Percentiles rank a stretch among this genome's conserved stretches.
Evolutionary conservation across 2,329 filamentous ascomycete genomes (phyloP).

Genomic region (Verticillium klebahnii): DNA sequence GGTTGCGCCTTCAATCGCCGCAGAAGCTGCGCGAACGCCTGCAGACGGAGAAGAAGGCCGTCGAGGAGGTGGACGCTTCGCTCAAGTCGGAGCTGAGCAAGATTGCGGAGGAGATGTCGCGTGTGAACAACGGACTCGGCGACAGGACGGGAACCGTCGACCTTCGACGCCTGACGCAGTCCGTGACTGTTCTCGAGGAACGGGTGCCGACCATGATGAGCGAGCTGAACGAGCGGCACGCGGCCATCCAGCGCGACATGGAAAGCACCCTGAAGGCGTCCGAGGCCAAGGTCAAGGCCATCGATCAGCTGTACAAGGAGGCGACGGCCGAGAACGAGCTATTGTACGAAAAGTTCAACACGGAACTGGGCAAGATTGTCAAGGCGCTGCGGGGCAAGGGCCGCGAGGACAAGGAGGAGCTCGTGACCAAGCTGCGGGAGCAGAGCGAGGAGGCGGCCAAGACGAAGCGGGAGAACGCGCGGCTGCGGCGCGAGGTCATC

Average conservation of each 20-base stretch:
- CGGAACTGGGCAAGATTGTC: constrained; percentile 80
- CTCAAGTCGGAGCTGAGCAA: constrained; percentile 73
- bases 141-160: constrained; percentile 32
- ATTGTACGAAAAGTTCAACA: constrained; percentile 86
- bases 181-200: constrained; percentile 63
- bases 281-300: constrained; percentile 72
- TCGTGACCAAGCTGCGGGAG: constrained; percentile 67
- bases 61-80: constrained; percentile 64
- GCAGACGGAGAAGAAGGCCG: constrained; percentile 72
- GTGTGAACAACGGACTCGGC: constrained; percentile 38
- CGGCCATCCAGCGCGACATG: constrained; percentile 64
- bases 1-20: constrained; percentile 64
- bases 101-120: constrained; percentile 75
- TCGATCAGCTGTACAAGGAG: constrained; percentile 87
- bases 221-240: constrained; percentile 57
- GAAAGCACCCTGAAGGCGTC: constrained; percentile 66
- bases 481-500: constrained; percentile 76
- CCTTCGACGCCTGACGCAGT: constrained; percentile 45
- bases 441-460: constrained; percentile 71
- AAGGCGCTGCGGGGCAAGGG: constrained; percentile 68
- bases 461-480: constrained; percentile 79
- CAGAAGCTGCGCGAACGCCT: constrained; percentile 81
- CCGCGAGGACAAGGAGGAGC: constrained; percentile 73
- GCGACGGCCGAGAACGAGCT: constrained; percentile 87
- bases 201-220: constrained; percentile 56